Percentiles rank a stretch among this genome's conserved stretches.
phyloP scores from a whole-genome alignment of 2,329 filamentous ascomycete species.

The Sphaerulina populicola region DNA sequence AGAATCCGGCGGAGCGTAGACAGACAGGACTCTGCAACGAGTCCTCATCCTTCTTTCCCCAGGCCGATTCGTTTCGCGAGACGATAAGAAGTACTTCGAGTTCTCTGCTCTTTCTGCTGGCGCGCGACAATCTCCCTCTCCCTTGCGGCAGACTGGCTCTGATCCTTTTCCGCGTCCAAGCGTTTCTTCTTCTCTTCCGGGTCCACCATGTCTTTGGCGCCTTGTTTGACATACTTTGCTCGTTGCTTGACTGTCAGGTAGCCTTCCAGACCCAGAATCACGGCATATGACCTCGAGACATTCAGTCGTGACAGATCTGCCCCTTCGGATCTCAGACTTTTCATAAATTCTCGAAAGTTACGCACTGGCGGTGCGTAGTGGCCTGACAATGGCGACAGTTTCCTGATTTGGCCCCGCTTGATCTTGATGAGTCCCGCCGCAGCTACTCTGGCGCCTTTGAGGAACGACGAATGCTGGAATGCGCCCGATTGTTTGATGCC shows the following conservation, averaged over 20 bases:
- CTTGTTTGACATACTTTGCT: constrained; percentile 50
- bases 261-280: constrained; percentile 72
- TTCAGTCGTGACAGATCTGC: constrained; percentile 73
- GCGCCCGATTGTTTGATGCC: constrained; percentile 82
- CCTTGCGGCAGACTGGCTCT: constrained; percentile 53
- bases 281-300: constrained; percentile 72
- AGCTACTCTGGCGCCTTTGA: constrained; percentile 71
- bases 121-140: constrained; percentile 47
- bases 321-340: constrained; percentile 60
- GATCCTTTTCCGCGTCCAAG: constrained; percentile 46
- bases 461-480: constrained; percentile 85
- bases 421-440: constrained; percentile 80
- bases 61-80: constrained; percentile 24
- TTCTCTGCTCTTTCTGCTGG: constrained; percentile 36
- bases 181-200: constrained; percentile 49
- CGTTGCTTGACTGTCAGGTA: constrained; percentile 63
- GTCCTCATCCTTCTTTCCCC: constrained; percentile 6
- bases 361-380: constrained; percentile 78
- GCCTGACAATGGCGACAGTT: constrained; percentile 59
- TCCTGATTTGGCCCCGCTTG: constrained; percentile 67
- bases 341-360: constrained; percentile 76
- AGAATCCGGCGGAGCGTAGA: too few species aligned
- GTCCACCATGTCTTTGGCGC: constrained; percentile 52
- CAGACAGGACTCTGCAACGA: not conserved
- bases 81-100: constrained; percentile 31